phyloP scores from a whole-genome alignment of 1,284 basidiomycete genomes.

The Bjerkandera adusta region DNA sequence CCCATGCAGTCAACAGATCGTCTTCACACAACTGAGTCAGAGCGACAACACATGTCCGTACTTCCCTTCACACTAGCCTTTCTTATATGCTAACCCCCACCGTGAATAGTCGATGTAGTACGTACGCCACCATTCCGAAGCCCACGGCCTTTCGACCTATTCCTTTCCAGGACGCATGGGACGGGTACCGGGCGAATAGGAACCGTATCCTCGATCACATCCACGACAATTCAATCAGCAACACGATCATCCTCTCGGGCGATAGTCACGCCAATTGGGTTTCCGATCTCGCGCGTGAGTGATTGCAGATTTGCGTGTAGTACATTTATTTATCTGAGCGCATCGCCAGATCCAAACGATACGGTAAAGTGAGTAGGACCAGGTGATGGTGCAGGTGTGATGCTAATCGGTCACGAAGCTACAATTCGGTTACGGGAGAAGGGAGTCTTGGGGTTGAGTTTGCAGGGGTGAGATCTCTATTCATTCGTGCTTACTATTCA shows the following conservation, averaged over 20 bases:
- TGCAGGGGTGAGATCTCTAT: slow-evolving; percentile 46
- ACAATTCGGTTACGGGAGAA: slow-evolving; percentile 50
- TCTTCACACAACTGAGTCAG: slow-evolving; percentile 49
- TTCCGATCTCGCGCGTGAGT: slow-evolving; percentile 52
- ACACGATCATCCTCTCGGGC: slow-evolving; percentile 59
- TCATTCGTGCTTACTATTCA: background rate
- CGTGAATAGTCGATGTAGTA: slow-evolving; percentile 23
- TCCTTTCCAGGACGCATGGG: slow-evolving; percentile 52
- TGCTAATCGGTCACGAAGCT: slow-evolving; percentile 29
- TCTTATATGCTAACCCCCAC: slow-evolving; percentile 10
- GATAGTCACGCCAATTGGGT: slow-evolving; percentile 70
- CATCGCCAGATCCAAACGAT: slow-evolving; percentile 42
- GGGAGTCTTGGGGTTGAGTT: slow-evolving; percentile 66
- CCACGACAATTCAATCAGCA: slow-evolving; percentile 50
- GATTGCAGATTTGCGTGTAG: background rate
- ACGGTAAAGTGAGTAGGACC: slow-evolving; percentile 40
- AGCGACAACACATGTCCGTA: no score
- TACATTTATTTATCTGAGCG: slow-evolving; percentile 1
- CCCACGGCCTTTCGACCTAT: background rate
- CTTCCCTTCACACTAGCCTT: no score
- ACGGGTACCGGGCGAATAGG: slow-evolving; percentile 60
- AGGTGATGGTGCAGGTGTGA: no score
- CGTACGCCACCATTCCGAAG: slow-evolving; percentile 1
- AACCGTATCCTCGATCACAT: slow-evolving; percentile 56
- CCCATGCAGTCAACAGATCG: slow-evolving; percentile 56